Base-by-base conservation (phyloP, 2,329 filamentous ascomycete genomes). In the Blastomyces gilchristii region DNA sequence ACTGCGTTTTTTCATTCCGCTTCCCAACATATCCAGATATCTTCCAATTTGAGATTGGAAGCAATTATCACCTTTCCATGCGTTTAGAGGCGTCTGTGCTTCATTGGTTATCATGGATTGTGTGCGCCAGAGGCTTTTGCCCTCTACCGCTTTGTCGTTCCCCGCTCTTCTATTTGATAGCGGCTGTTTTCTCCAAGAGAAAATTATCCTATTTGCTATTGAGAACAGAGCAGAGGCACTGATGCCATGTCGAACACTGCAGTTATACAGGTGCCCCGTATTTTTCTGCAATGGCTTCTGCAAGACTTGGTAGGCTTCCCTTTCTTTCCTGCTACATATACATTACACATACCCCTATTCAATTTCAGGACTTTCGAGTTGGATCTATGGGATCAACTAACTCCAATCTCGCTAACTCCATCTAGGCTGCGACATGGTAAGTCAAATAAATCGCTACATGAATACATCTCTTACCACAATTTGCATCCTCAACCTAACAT, bases 261-360 rank as follows among this genome's bases (percentile, higher is more conserved):
- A 81, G 79, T 77, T 99, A 97, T 75, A 97, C 94, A 1, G 94
- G 94, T 47, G 94, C 94, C 64, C 94, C 94, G 14, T 99, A 96
- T 79, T 99, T 99, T 78, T 97, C 93, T 25, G 92, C 93, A 67
- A 97, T 97, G 86, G 94, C 94, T 14, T 96, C 91, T 68, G 94
- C 94, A 57, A 86, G 89, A 71, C 79, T 97, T 63, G 94, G 93
- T 76, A 75, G 52, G 68, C 68, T 61, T 57, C 57, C 64, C 2
- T 3, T 25, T 11, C n/a, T 3, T 7, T 8, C 31, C 7, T 4
- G 8, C 7, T 41, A 22, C 7, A 11, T 22, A 22, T 22, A 22
- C n/a, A 22, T 22, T 22, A 22, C n/a, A 22, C n/a, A 4, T 16
- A 14, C 11, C 11, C 11, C 31, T 22, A n/a, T 57, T 43, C 53